Evolutionary conservation across 805 yeast genomes (phyloP).

Genomic region (Priceomyces haplophilus): DNA sequence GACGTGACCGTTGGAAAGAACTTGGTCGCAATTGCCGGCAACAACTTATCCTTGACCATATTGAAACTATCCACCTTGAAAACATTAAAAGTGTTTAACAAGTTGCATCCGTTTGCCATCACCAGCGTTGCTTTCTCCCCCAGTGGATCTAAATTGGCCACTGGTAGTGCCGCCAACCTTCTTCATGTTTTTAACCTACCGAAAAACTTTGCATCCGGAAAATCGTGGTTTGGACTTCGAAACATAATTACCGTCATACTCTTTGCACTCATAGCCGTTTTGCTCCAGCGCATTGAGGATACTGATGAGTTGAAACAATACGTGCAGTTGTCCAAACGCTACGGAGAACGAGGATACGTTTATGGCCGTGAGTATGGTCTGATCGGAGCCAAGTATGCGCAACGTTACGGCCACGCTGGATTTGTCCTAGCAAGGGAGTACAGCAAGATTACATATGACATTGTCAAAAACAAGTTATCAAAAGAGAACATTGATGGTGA

Average conservation of each 20-base stretch:
- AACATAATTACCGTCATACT: constrained; percentile 33
- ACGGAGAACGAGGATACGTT: constrained; percentile 11
- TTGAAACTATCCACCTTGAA: constrained; percentile 51
- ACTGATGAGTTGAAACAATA: constrained; percentile 31
- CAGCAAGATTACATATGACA: constrained; percentile 16
- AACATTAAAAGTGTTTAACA: constrained; percentile 47
- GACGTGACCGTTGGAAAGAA: constrained; percentile 43
- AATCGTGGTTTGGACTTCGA: constrained; percentile 35
- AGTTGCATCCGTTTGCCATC: constrained; percentile 75
- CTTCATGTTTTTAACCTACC: constrained; percentile 65
- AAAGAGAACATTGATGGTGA: constrained; percentile 23
- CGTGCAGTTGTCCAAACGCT: constrained; percentile 16
- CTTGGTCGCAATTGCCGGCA: constrained; percentile 56
- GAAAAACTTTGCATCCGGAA: constrained; percentile 39
- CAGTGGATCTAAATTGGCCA: constrained; percentile 61
- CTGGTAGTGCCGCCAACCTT: constrained; percentile 75
- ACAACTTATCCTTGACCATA: constrained; percentile 66
- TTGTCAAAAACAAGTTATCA: constrained; percentile 27
- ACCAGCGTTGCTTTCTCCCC: constrained; percentile 71
- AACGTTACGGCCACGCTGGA: constrained; percentile 6
- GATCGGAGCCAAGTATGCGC: constrained; percentile 1
- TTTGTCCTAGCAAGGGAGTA: constrained; percentile 19
- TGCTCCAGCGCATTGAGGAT: constrained; percentile 33
- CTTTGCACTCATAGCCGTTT: constrained; percentile 29
- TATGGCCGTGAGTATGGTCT: constrained; percentile 19